Evolutionary conservation across 2,329 filamentous ascomycete genomes (phyloP), one percentile per base, ranked within the genome.

Genomic region (Fusarium nisikadoi): DNA sequence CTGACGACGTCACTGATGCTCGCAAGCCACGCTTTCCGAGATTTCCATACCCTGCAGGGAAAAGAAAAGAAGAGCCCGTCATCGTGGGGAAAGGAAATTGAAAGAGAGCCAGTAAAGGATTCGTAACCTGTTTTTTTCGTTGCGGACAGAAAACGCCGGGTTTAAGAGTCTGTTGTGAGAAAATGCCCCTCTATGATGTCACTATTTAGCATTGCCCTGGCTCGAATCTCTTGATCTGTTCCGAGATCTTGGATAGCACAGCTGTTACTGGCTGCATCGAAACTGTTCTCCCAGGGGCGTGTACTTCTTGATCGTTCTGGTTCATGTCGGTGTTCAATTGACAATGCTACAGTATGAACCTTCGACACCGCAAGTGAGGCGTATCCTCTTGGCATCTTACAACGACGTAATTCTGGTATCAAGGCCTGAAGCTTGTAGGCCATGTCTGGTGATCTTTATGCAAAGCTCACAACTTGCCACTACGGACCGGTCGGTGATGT

Each of bases 111-210:
- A 25, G n/a, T 36, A 13, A 42, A 38, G 12, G 20, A 35, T 14
- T n/a, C 39, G 55, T 73, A 73, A 70, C 66, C 62, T 33, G 65
- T 72, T 73, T 73, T 47, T 55, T 73, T 62, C 36, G 25, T 47
- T 31, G 39, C 17, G n/a, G 41, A 27, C 20, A 25, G 20, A 52
- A 36, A 19, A n/a, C 27, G 29, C 39, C 56, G 65, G 64, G 57
- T 33, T 63, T 47, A 64, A 68, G 19, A 31, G 38, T 19, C 42
- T 31, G 41, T 41, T 57, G 39, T 5, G 6, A n/a, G n/a, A 38
- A 43, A 23, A 31, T 53, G 42, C 63, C 56, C 57, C 63, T 65
- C 69, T 31, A 72, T 72, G 70, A 72, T 73, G 66, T 72, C 70
- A 72, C 42, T 39, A 41, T 36, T 43, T 29, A 20, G 9, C n/a